These are phyloP conservation scores for Diaporthe citrichinensis DNA, from an alignment of 2,329 filamentous ascomycete genomes.

Conservation along the genomic window DNA sequence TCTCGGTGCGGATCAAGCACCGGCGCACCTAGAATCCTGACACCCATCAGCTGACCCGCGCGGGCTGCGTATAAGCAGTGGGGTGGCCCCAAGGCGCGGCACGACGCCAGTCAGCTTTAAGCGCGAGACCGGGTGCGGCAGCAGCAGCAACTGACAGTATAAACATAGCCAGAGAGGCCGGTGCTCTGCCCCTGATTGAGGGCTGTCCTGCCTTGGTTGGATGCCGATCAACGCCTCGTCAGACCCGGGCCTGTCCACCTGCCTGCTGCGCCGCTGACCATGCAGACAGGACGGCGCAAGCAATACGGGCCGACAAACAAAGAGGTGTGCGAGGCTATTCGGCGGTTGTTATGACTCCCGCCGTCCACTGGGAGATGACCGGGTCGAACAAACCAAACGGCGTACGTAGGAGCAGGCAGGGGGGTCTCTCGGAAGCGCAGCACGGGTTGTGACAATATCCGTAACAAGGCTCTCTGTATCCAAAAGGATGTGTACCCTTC, in stretches of 20 bases:
- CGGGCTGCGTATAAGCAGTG: constrained; percentile 13
- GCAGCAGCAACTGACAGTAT: background rate
- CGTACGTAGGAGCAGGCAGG: background rate
- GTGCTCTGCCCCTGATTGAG: background rate
- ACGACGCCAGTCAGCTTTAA: constrained; percentile 1
- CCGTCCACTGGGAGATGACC: background rate
- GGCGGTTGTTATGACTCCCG: background rate
- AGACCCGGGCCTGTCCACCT: background rate
- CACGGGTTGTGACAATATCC: background rate
- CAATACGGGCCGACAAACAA: background rate
- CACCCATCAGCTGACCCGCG: constrained; percentile 26
- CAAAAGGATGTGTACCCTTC: constrained; percentile 1
- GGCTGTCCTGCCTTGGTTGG: constrained; percentile 1
- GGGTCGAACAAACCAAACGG: background rate
- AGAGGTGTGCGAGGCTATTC: background rate
- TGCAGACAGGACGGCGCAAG: background rate
- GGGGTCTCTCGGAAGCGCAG: constrained; percentile 6
- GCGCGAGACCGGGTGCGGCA: background rate
- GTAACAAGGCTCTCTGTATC: constrained; percentile 8
- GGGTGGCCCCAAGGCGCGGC: background rate
- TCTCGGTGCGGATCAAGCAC: background rate
- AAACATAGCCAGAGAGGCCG: background rate
- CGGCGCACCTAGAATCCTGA: background rate
- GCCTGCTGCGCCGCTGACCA: constrained; percentile 30
- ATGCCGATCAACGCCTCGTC: constrained; percentile 5